A percentile compares a stretch with the other conserved stretches of the same genome.
These are phyloP conservation scores for Glycine soja DNA, from an alignment of 306 rosid genomes.

Conservation along the genomic window DNA sequence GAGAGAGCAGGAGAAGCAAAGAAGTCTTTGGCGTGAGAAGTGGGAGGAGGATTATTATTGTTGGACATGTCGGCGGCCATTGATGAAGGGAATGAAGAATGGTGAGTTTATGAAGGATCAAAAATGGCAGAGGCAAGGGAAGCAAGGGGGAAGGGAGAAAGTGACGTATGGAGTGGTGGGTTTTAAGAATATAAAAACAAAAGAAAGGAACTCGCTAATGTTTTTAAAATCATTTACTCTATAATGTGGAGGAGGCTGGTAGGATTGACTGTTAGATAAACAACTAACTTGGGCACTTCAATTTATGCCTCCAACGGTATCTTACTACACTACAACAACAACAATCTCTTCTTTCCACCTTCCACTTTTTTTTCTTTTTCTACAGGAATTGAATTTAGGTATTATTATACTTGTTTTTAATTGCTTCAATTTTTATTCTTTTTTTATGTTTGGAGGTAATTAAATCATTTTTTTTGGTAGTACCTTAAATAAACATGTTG, in stretches of 20 bases:
- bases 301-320: constrained; percentile 68
- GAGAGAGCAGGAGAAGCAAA: constrained; percentile 96
- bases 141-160: background rate
- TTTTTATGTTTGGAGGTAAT: too few relatives aligned
- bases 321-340: background rate
- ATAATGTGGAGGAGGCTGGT: constrained; percentile 58
- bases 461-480: too few relatives aligned
- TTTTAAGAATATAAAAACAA: constrained; percentile 98
- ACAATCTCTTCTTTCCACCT: too few relatives aligned
- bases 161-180: constrained; percentile 44
- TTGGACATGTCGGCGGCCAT: constrained; percentile 97
- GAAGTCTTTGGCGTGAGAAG: constrained; percentile 85
- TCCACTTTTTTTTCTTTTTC: too few relatives aligned
- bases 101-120: constrained; percentile 35
- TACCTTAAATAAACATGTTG: too few relatives aligned
- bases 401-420: too few relatives aligned
- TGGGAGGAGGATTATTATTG: constrained; percentile 65
- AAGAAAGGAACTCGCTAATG: constrained; percentile 50
- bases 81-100: constrained; percentile 42
- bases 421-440: too few relatives aligned
- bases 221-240: background rate
- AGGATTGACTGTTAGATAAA: constrained; percentile 94
- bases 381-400: too few relatives aligned
- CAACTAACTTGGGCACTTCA: constrained; percentile 76
- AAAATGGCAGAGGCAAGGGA: too few relatives aligned